Percentiles rank a stretch among this genome's conserved stretches.
These are phyloP conservation scores for Fusarium musae DNA, from an alignment of 2,329 filamentous ascomycete species.

Conservation along the genomic window DNA sequence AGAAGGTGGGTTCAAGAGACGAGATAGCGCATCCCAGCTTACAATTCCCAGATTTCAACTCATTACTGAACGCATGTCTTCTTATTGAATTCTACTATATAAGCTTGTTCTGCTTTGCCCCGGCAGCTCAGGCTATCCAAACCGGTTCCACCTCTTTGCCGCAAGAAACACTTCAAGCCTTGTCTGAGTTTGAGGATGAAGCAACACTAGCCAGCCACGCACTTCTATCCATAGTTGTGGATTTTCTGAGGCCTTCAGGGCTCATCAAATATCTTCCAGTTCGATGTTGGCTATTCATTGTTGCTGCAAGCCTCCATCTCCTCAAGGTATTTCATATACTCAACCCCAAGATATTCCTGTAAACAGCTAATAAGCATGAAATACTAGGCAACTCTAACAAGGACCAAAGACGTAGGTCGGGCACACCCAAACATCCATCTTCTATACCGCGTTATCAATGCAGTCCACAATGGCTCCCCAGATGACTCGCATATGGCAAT, in stretches of 20 bases:
- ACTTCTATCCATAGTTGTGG: neutral
- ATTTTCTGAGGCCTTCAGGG: neutral
- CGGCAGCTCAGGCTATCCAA: neutral
- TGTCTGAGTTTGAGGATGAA: neutral
- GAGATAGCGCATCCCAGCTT: fast-evolving
- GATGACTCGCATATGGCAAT: neutral
- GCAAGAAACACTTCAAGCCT: neutral
- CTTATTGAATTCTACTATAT: neutral
- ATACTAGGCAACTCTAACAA: neutral
- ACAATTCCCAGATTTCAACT: neutral
- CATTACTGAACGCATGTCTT: neutral
- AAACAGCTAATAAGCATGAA: neutral
- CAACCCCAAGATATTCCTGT: fast-evolving
- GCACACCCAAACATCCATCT: neutral
- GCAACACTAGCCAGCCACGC: neutral
- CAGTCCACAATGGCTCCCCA: neutral
- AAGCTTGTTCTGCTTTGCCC: neutral
- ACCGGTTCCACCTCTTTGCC: fast-evolving
- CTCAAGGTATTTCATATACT: neutral
- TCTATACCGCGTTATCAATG: neutral
- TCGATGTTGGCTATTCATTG: neutral
- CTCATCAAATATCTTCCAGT: neutral
- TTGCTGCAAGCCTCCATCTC: neutral
- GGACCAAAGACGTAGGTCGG: neutral
- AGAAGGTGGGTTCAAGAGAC: neutral